Evolutionary conservation across 1,284 basidiomycete genomes (phyloP).

Genomic region (Schizophyllum amplum): DNA sequence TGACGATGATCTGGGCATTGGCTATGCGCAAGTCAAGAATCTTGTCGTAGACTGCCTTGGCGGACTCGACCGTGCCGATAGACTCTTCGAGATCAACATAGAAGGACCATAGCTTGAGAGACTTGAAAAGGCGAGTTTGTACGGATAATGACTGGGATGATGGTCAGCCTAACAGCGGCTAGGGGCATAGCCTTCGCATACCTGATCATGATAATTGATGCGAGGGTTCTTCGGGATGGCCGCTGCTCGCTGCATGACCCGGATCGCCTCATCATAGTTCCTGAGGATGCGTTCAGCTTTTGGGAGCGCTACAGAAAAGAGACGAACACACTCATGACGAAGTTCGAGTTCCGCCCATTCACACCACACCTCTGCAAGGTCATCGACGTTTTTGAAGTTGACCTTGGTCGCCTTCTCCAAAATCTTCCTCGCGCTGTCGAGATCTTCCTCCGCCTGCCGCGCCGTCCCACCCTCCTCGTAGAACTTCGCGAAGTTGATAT

Average conservation of each 20-base stretch:
- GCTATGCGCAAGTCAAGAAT: slow-evolving; percentile 97
- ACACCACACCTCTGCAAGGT: slow-evolving; percentile 97
- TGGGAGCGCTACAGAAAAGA: slow-evolving; percentile 6
- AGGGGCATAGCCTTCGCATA: slow-evolving; percentile 29
- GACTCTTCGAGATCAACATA: slow-evolving; percentile 97
- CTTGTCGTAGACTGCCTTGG: slow-evolving; percentile 94
- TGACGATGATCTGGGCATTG: slow-evolving; percentile 97
- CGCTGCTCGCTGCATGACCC: slow-evolving; percentile 93
- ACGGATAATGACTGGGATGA: slow-evolving; percentile 64
- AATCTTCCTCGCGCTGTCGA: slow-evolving; percentile 85
- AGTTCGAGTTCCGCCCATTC: slow-evolving; percentile 99
- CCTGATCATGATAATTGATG: slow-evolving; percentile 93
- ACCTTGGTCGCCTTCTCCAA: slow-evolving; percentile 89
- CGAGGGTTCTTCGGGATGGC: slow-evolving; percentile 86
- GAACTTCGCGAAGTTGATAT: slow-evolving; percentile 94
- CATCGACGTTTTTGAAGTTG: slow-evolving; percentile 93
- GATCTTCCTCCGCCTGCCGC: slow-evolving; percentile 71
- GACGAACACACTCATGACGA: slow-evolving; percentile 73
- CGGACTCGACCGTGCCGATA: slow-evolving; percentile 86
- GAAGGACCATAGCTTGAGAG: slow-evolving; percentile 97
- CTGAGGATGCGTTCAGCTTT: slow-evolving; percentile 34
- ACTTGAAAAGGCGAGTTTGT: slow-evolving; percentile 93
- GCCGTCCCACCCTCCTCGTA: slow-evolving; percentile 92
- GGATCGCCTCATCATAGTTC: slow-evolving; percentile 92
- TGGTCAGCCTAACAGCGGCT: slow-evolving; percentile 9